Conservation (phyloP, 352 stramenopile genomes). For the Phytophthora uliginosa region DNA sequence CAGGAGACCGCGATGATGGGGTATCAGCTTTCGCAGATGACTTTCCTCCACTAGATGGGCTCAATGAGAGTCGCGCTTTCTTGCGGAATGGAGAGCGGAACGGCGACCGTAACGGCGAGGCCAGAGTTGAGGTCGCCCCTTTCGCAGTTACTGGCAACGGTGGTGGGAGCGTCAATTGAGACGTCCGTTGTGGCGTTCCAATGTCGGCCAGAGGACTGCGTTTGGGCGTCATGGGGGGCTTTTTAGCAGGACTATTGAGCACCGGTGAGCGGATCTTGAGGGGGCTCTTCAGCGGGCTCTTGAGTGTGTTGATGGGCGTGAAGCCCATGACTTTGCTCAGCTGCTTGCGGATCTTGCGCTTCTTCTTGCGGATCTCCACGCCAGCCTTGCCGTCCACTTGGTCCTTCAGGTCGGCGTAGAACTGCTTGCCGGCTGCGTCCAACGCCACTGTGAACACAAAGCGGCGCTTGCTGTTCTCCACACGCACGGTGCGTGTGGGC, state of each 20-base stretch:
- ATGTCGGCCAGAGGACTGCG: constrained; percentile 55
- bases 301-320: constrained; percentile 75
- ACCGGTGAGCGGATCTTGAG: constrained; percentile 31
- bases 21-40: constrained; percentile 7
- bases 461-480: constrained; percentile 69
- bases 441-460: constrained; percentile 72
- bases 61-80: constrained; percentile 53
- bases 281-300: constrained; percentile 56
- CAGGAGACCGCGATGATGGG: constrained; percentile 39
- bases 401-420: constrained; percentile 70
- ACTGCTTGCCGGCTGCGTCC: constrained; percentile 55
- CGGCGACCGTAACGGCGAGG: constrained; percentile 67
- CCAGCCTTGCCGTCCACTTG: constrained; percentile 71
- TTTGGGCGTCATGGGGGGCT: constrained; percentile 46
- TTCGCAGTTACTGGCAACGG: constrained; percentile 59
- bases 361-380: constrained; percentile 71
- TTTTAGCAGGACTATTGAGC: constrained; percentile 50
- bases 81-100: constrained; percentile 86
- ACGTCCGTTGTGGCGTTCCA: constrained; percentile 59
- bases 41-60: constrained; percentile 36
- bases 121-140: constrained; percentile 43
- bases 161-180: constrained; percentile 49
- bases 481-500: constrained; percentile 51
- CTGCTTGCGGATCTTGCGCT: constrained; percentile 84
- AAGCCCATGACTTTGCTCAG: constrained; percentile 71